A percentile compares a stretch with the other conserved stretches of the same genome.
Evolutionary conservation across 78 protist species (phyloP).

Genomic region (Dictyostelium intermedium): DNA sequence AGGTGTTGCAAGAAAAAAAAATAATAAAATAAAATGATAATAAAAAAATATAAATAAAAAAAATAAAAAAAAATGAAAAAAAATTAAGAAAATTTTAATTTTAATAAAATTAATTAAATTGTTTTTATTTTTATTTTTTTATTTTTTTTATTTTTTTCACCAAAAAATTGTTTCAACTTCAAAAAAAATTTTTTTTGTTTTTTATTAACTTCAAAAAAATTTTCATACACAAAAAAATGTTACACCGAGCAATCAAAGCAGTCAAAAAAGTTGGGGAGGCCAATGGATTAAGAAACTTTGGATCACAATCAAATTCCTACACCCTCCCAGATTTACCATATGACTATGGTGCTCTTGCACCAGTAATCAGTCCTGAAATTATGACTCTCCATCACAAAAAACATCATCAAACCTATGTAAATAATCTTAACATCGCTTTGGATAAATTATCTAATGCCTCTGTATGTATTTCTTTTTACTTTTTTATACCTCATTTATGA

Average conservation of each 20-base stretch:
- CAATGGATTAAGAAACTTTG: not conserved
- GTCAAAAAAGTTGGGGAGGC: not conserved
- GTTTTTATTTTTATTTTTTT: not conserved
- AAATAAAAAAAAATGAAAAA: not conserved
- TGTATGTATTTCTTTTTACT: slow-evolving; percentile 25
- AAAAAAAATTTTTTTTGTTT: not conserved
- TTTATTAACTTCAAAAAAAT: not conserved
- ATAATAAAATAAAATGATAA: not conserved
- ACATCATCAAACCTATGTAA: slow-evolving; percentile 88
- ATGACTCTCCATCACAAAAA: slow-evolving; percentile 91
- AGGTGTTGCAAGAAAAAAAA: too few species aligned
- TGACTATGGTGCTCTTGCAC: slow-evolving; percentile 91
- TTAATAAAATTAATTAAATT: too few species aligned
- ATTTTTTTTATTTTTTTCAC: not conserved
- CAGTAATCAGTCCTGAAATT: slow-evolving; percentile 84
- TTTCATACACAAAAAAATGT: not conserved
- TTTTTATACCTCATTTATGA: too few species aligned
- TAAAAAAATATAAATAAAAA: too few species aligned
- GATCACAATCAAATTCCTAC: not conserved
- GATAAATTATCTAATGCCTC: slow-evolving; percentile 87
- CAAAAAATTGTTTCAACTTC: not conserved
- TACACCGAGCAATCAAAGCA: not conserved
- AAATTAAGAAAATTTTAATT: not conserved
- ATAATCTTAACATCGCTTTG: slow-evolving; percentile 88
- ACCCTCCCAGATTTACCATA: slow-evolving; percentile 93